phyloP scores from a whole-genome alignment of 192 early-diverging fungal species.

The Rhizophagus clarus region DNA sequence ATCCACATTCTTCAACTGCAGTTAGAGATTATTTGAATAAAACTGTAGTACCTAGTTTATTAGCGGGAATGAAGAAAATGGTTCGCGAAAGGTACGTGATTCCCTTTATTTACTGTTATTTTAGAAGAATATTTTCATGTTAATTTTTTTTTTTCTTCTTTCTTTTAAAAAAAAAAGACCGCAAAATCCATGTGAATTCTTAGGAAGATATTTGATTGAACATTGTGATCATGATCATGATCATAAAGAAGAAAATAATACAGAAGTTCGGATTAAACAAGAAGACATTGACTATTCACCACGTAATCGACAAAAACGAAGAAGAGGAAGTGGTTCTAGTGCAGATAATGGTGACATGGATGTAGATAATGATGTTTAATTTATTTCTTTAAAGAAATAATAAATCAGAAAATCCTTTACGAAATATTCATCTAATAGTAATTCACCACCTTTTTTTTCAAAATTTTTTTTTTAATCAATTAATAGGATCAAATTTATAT shows the following conservation, averaged over 20 bases:
- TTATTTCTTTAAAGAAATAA: constrained; percentile 3
- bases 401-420: not conserved
- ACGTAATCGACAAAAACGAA: constrained; percentile 3
- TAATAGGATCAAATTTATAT: too few relatives aligned
- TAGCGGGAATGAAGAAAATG: constrained; percentile 48
- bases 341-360: constrained; percentile 2
- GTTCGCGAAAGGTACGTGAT: constrained; percentile 49
- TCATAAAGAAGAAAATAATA: constrained; percentile 7
- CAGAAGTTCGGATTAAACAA: constrained; percentile 8
- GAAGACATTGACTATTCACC: constrained; percentile 12
- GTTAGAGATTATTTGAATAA: constrained; percentile 47
- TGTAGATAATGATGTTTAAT: not conserved
- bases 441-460: too few relatives aligned
- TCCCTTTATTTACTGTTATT: too few relatives aligned
- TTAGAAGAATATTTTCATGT: too few relatives aligned
- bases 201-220: constrained; percentile 41
- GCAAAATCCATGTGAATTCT: constrained; percentile 40
- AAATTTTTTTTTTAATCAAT: too few relatives aligned
- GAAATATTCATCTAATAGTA: not conserved
- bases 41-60: constrained; percentile 47
- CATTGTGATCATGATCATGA: constrained; percentile 31
- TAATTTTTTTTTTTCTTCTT: not conserved
- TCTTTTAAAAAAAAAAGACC: constrained; percentile 36
- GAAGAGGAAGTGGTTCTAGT: constrained; percentile 17
- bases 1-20: constrained; percentile 24